Evolutionary conservation across 2,329 filamentous ascomycete species (phyloP), one percentile per base, ranked within the genome.

Genomic region (Pyrenophora teres): DNA sequence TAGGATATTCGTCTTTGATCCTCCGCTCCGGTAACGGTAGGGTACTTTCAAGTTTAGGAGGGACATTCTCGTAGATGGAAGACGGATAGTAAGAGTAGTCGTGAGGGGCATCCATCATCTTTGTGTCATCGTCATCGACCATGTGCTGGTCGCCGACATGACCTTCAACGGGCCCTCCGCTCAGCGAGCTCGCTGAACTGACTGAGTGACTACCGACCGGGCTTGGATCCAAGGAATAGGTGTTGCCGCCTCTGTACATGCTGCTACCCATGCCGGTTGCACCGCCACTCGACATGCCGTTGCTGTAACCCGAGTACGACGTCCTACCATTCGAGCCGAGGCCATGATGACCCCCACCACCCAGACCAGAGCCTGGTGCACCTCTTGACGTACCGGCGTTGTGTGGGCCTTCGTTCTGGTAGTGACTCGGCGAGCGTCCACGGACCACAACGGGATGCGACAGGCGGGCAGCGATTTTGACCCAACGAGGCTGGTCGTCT

Each of bases 271-370:
- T 68, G 1, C 55, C 57, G 23, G 64, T 58, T 16, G 61, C 47
- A 16, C 68, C 57, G 23, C 68, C 59, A 21, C 72, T 69, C 13
- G 68, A 66, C 12, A 73, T 56, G 23, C 69, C 67, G 43, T 66
- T 73, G 41, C 66, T 50, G 60, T 74, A 72, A 32, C 54, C 47
- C 13, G 57, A 47, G 40, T 74, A 76, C 27, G 73, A 68, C 54
- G 74, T 69, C 37, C 85, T 81, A 59, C 86, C 83, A 32, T 85
- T 83, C 0, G 86, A 85, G 12, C 88, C 87, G 49, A 88, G 87
- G 64, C 87, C 90, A 63, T 86, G 65, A 42, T 65, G 67, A 4
- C 71, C 67, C 23, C 61, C 43, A 15, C 65, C 65, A 25, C 69
- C 67, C 31, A 69, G 56, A 21, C 68, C 68, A 18, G 64, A 59